Base-by-base conservation (phyloP, 2,329 filamentous ascomycete species). In the Lecanicillium sp. region DNA sequence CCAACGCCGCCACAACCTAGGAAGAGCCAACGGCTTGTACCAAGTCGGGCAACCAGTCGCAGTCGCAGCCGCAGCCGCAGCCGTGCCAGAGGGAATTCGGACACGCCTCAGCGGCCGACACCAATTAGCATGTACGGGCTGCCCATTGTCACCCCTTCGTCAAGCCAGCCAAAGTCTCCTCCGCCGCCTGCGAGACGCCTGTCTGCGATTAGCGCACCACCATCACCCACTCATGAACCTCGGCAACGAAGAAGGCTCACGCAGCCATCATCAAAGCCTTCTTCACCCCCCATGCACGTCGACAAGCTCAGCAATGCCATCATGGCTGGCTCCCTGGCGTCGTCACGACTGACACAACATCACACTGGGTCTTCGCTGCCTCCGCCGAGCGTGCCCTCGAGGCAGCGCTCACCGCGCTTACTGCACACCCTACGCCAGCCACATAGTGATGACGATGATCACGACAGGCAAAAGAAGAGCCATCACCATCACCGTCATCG, bases 231-330 rank as follows among this genome's bases (percentile, higher is more conserved):
- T 51, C 54, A 62, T 51, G 42, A 53, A 46, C 45, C 62, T 35
- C 50, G 45, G 29, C 56, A 59, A 4, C 46, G 46, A 27, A 45
- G 45, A 22, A 48, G 47, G 30, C 36, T 44, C 3, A 50, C 48
- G 29, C 58, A 51, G 29, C 45, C 51, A 6, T 58, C 59, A 4
- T 45, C 52, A 16, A 54, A 59, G 17, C 61, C 51, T 37, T 7
- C 22, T 25, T 25, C 22, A 25, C 29, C 29, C 5, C 29, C 40
- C 3, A 66, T 80, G 19, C 71, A 73, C 1, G 67, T 85, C 9
- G 73, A 80, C 42, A 78, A 78, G 1, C 71, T 89, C 7, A 79
- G 83, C 11, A 76, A 77, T 49, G 85, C 85, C 45, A 86, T 89
- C 42, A 73, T 89, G 50, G 84, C 83, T 3, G 79, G 83, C 2